Percentiles rank a stretch among this genome's conserved stretches.
Evolutionary conservation across 2,329 filamentous ascomycete species (phyloP).

Genomic region (Nemania serpens): DNA sequence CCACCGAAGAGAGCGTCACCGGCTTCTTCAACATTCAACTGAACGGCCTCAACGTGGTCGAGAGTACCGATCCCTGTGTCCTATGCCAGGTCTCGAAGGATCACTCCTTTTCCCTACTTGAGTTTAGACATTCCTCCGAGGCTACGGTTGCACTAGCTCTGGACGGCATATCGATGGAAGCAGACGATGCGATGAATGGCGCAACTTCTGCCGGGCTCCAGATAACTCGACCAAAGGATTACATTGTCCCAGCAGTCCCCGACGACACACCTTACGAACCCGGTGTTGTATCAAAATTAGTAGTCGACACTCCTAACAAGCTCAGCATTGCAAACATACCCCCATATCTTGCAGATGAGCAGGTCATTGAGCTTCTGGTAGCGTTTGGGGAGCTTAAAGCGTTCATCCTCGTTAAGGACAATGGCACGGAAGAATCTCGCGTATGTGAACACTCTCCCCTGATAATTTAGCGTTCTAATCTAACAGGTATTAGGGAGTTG

Average conservation of each 20-base stretch:
- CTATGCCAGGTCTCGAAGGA: slow-evolving; percentile 82
- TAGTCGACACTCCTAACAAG: slow-evolving; percentile 93
- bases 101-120: slow-evolving; percentile 79
- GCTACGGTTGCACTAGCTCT: slow-evolving; percentile 89
- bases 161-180: slow-evolving; percentile 87
- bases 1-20: slow-evolving; percentile 76
- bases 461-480: slow-evolving; percentile 12
- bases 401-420: slow-evolving; percentile 88
- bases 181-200: slow-evolving; percentile 63
- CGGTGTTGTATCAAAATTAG: slow-evolving; percentile 76
- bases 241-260: slow-evolving; percentile 83
- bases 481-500: slow-evolving; percentile 72
- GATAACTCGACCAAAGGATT: slow-evolving; percentile 91
- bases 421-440: slow-evolving; percentile 80
- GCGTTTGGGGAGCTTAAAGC: slow-evolving; percentile 93
- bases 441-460: slow-evolving; percentile 57
- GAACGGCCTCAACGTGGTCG: slow-evolving; percentile 92
- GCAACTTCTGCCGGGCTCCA: slow-evolving; percentile 65
- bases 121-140: slow-evolving; percentile 87
- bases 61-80: slow-evolving; percentile 81
- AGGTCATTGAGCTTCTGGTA: slow-evolving; percentile 86
- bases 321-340: slow-evolving; percentile 92
- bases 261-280: slow-evolving; percentile 76
- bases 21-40: slow-evolving; percentile 96
- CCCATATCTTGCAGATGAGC: slow-evolving; percentile 83